Percentiles rank a stretch among this genome's conserved stretches.
Conservation (phyloP, 345 rosid genomes). For the Brassica rapa region DNA sequence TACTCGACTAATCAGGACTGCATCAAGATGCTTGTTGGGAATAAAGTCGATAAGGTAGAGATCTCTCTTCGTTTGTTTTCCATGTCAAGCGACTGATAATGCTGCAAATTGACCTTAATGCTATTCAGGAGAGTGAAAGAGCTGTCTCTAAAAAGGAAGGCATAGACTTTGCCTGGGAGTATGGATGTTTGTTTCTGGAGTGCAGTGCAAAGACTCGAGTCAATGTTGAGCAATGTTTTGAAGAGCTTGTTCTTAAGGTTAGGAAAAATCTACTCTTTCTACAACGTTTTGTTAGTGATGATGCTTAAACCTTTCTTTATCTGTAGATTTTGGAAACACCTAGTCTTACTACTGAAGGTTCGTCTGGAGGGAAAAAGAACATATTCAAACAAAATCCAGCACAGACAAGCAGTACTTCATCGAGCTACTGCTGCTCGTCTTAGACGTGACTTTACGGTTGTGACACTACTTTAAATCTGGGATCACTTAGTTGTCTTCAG, state of each 20-base stretch:
- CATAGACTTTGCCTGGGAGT: conserved; percentile 79
- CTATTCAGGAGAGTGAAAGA: conserved; percentile 82
- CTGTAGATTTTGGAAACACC: conserved; percentile 86
- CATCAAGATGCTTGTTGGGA: conserved; percentile 97
- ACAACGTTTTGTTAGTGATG: neutral
- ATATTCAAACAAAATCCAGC: conserved; percentile 77
- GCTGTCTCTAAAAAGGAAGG: conserved; percentile 92
- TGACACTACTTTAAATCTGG: conserved; percentile 17
- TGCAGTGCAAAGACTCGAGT: conserved; percentile 93
- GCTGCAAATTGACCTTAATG: neutral
- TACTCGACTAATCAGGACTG: conserved; percentile 92
- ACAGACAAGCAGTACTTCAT: conserved; percentile 39
- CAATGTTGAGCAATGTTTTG: conserved; percentile 89
- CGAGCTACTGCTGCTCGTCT: conserved; percentile 64
- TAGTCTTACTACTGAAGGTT: conserved; percentile 72
- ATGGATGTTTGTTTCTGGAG: conserved; percentile 91
- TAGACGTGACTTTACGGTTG: conserved; percentile 24
- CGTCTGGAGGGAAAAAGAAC: conserved; percentile 74
- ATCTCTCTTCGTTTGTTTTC: neutral
- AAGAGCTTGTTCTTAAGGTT: conserved; percentile 96
- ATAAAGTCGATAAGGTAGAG: conserved; percentile 87
- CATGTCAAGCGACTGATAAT: neutral
- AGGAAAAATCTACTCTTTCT: neutral
- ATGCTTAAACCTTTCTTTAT: neutral
- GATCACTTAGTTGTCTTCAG: neutral